Conservation (phyloP, 306 rosid species). For the Erythrophleum fordii region DNA sequence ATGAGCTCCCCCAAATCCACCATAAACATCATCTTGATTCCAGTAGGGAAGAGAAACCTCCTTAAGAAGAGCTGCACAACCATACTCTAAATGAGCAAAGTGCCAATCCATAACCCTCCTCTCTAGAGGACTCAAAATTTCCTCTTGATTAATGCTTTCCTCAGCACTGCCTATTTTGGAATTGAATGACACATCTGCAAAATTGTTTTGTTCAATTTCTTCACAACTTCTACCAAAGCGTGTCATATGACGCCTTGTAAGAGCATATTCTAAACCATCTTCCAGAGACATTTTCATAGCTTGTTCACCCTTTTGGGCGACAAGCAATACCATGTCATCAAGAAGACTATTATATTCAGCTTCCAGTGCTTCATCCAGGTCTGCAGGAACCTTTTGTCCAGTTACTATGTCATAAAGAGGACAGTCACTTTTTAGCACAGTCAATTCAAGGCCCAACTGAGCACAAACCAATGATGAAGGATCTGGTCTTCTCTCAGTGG, state of each 20-base stretch:
- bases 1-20: slow-evolving; percentile 99
- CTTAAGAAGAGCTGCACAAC: slow-evolving; percentile 94
- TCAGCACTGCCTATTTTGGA: slow-evolving; percentile 38
- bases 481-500: slow-evolving; percentile 98
- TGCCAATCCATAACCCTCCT: slow-evolving; percentile 99
- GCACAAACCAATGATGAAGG: slow-evolving; percentile 97
- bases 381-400: slow-evolving; percentile 84
- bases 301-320: slow-evolving; percentile 84
- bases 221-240: slow-evolving; percentile 49
- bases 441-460: slow-evolving; percentile 92
- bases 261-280: slow-evolving; percentile 96
- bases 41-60: slow-evolving; percentile 97
- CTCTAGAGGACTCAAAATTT: slow-evolving; percentile 83
- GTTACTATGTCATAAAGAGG: slow-evolving; percentile 91
- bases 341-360: slow-evolving; percentile 96
- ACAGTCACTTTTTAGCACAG: slow-evolving; percentile 93
- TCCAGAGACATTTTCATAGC: slow-evolving; percentile 94
- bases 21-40: slow-evolving; percentile 99
- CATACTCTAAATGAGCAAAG: slow-evolving; percentile 97
- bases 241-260: slow-evolving; percentile 70
- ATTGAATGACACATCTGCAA: slow-evolving; percentile 43
- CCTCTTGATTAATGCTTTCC: slow-evolving; percentile 46
- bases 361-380: slow-evolving; percentile 93
- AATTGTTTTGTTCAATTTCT: slow-evolving; percentile 50
- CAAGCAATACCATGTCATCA: slow-evolving; percentile 89